These are phyloP conservation scores for Echria macrotheca DNA, from an alignment of 495 filamentous ascomycete genomes.

Conservation along the genomic window DNA sequence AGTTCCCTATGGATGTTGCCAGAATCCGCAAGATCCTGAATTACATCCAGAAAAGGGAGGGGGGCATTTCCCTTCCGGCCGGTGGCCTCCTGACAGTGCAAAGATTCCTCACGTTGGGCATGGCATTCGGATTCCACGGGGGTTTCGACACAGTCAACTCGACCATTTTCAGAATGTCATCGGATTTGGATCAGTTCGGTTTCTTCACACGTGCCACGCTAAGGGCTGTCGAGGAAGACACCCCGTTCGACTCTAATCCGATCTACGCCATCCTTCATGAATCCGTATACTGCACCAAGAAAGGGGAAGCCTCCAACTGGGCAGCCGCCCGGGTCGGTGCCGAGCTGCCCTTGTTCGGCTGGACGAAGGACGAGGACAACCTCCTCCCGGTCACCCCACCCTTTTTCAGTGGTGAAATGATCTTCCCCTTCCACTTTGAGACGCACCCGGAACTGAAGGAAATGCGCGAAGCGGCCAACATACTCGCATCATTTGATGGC, in stretches of 20 bases:
- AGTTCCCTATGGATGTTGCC: constrained; percentile 78
- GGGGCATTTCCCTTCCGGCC: constrained; percentile 54
- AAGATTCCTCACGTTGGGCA: constrained; percentile 69
- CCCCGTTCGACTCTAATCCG: constrained; percentile 65
- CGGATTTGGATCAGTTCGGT: constrained; percentile 67
- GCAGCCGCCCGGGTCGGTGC: constrained; percentile 42
- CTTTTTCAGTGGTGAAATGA: constrained; percentile 92
- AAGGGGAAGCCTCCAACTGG: constrained; percentile 42
- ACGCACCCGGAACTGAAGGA: constrained; percentile 64
- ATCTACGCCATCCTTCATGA: constrained; percentile 88
- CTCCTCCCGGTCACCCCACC: constrained; percentile 26
- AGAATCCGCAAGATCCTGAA: constrained; percentile 60
- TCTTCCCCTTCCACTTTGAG: constrained; percentile 76
- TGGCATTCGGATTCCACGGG: constrained; percentile 71
- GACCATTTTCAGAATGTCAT: constrained; percentile 59
- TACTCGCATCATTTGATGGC: constrained; percentile 57
- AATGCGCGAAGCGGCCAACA: constrained; percentile 59
- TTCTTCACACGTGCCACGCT: constrained; percentile 68
- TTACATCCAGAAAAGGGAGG: constrained; percentile 49
- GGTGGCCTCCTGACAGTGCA: constrained; percentile 64
- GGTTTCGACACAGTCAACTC: constrained; percentile 65
- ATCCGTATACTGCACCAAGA: constrained; percentile 65
- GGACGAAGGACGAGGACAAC: constrained; percentile 32
- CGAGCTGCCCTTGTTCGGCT: constrained; percentile 32
- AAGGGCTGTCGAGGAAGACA: constrained; percentile 55